A percentile compares a stretch with the other conserved stretches of the same genome.
phyloP scores from a whole-genome alignment of 2,329 filamentous ascomycete species.

The Microthyrium microscopicum region DNA sequence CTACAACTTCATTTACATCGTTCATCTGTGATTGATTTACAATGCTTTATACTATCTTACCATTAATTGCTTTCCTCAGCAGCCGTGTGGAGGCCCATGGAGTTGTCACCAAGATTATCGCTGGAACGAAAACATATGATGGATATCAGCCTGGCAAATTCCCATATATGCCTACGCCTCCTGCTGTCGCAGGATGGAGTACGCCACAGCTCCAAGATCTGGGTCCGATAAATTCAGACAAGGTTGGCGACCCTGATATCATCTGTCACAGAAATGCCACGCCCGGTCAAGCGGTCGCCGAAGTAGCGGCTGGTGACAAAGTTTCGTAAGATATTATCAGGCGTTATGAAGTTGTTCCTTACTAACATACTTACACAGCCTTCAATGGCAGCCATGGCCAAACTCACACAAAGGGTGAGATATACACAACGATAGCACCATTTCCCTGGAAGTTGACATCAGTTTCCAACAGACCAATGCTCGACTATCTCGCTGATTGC shows the following conservation, averaged over 20 bases:
- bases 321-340: too few species aligned
- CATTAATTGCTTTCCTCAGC: conserved; percentile 4
- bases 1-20: too few species aligned
- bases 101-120: conserved; percentile 7
- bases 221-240: conserved; percentile 1
- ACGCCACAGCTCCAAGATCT: conserved; percentile 7
- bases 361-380: too few species aligned
- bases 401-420: conserved; percentile 43
- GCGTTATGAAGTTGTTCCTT: too few species aligned
- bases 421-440: too few species aligned
- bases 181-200: conserved; percentile 7
- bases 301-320: conserved; percentile 39
- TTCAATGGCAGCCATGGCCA: conserved; percentile 50
- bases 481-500: conserved; percentile 47
- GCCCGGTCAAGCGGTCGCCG: conserved; percentile 33
- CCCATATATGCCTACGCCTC: conserved; percentile 7
- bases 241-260: conserved; percentile 25
- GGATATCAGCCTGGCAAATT: conserved; percentile 7
- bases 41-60: too few species aligned
- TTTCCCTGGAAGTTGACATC: too few species aligned
- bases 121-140: conserved; percentile 7
- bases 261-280: conserved; percentile 44
- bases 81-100: conserved; percentile 6
- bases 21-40: too few species aligned
- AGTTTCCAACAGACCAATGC: conserved; percentile 45